phyloP scores from a whole-genome alignment of 176 grass and related monocot species.

The Miscanthus lutarioriparius region DNA sequence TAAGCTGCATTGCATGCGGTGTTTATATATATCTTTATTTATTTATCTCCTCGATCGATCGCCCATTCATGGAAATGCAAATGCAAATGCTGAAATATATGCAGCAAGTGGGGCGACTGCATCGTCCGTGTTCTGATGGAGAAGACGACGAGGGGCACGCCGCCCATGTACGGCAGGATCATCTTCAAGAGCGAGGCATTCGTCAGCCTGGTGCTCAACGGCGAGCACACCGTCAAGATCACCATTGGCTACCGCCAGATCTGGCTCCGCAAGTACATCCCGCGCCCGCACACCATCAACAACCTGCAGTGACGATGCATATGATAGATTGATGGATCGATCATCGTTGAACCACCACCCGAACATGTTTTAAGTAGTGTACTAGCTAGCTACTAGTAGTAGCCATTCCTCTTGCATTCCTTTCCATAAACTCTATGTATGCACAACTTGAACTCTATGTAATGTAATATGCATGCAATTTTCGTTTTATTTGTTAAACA shows the following conservation, averaged over 20 bases:
- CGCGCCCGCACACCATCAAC: not conserved
- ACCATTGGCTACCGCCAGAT: conserved; percentile 27
- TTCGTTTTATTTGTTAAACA: no score
- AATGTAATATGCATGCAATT: no score
- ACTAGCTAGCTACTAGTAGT: no score
- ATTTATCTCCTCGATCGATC: not conserved
- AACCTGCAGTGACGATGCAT: not conserved
- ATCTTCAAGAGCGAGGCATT: conserved; percentile 39
- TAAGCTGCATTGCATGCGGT: not conserved
- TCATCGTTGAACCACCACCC: no score
- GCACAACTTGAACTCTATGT: no score
- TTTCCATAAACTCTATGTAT: no score
- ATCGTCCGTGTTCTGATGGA: conserved; percentile 49
- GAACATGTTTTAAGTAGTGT: no score
- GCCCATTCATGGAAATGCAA: no score
- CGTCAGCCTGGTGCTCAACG: conserved; percentile 39
- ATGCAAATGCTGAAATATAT: not conserved
- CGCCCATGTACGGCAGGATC: conserved; percentile 44
- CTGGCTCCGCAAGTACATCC: conserved; percentile 48
- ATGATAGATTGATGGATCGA: no score
- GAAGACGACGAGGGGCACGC: not conserved
- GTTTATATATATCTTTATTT: not conserved
- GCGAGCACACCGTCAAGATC: conserved; percentile 26
- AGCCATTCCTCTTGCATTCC: no score
- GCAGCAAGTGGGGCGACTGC: conserved; percentile 42